phyloP scores from a whole-genome alignment of 1,139 yeast species.

The Tardiomyces depauwii region DNA sequence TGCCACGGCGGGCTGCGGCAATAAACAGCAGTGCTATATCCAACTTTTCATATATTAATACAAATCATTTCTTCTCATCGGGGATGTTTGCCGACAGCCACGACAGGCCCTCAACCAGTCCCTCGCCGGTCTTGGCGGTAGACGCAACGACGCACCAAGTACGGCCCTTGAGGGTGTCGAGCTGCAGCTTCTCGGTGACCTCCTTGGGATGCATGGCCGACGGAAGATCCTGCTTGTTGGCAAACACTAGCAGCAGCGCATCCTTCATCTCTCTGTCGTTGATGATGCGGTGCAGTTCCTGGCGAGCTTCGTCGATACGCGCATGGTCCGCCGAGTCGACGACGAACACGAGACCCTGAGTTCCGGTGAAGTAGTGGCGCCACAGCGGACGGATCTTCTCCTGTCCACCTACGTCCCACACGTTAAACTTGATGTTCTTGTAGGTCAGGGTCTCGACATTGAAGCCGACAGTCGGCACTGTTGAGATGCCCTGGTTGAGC shows the following conservation, averaged over 20 bases:
- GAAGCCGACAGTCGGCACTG: slow-evolving; percentile 92
- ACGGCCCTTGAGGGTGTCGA: slow-evolving; percentile 75
- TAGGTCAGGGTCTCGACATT: slow-evolving; percentile 88
- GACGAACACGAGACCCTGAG: slow-evolving; percentile 88
- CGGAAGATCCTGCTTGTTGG: slow-evolving; percentile 85
- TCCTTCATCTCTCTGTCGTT: slow-evolving; percentile 71
- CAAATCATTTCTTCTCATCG: slow-evolving; percentile 17
- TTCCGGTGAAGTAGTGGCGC: slow-evolving; percentile 93
- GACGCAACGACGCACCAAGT: slow-evolving; percentile 88
- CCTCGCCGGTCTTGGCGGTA: slow-evolving; percentile 87
- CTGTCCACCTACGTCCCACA: slow-evolving; percentile 98
- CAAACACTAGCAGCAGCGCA: slow-evolving; percentile 71
- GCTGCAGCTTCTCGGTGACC: slow-evolving; percentile 74
- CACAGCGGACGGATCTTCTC: slow-evolving; percentile 82
- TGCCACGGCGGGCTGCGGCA: no score
- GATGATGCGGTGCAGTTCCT: slow-evolving; percentile 66
- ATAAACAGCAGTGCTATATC: no score
- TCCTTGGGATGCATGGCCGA: slow-evolving; percentile 88
- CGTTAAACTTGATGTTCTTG: slow-evolving; percentile 79
- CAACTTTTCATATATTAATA: no score
- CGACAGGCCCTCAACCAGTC: slow-evolving; percentile 80
- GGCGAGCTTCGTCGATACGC: slow-evolving; percentile 68
- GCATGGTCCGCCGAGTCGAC: slow-evolving; percentile 70
- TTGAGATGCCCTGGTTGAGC: slow-evolving; percentile 59
- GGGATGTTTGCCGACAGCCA: slow-evolving; percentile 69